Conservation (phyloP, 192 early-diverging fungal genomes). For the Coemansia sp. region DNA sequence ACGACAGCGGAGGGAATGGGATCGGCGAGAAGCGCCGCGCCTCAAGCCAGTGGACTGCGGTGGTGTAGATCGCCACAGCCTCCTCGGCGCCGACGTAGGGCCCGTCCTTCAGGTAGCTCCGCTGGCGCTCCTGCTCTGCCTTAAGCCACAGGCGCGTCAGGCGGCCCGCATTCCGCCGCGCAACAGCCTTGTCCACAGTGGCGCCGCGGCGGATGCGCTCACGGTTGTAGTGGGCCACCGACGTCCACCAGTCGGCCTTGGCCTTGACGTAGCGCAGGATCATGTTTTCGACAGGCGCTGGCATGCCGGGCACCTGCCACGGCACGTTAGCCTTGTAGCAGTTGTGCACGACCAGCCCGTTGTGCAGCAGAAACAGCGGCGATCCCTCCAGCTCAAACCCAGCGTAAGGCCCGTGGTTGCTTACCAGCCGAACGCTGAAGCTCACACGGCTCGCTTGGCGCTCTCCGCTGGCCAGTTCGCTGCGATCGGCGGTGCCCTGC, state of each 20-base stretch:
- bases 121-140: conserved; percentile 98
- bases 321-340: conserved; percentile 99
- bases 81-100: conserved; percentile 98
- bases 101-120: conserved; percentile 98
- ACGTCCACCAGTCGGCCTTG: conserved; percentile 99
- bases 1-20: conserved; percentile 98
- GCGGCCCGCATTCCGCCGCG: conserved; percentile 97
- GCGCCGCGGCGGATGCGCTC: conserved; percentile 98
- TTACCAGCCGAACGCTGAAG: conserved; percentile 9
- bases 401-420: conserved; percentile 19
- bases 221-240: conserved; percentile 96
- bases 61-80: conserved; percentile 96
- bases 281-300: conserved; percentile 98
- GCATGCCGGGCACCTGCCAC: conserved; percentile 98
- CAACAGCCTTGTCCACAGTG: conserved; percentile 98
- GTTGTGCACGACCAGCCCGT: conserved; percentile 42
- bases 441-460: not conserved
- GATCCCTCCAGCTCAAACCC: conserved; percentile 34
- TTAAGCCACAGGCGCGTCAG: conserved; percentile 98
- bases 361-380: conserved; percentile 34
- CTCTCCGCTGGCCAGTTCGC: too few species aligned
- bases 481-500: not conserved
- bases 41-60: conserved; percentile 97
- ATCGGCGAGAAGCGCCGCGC: conserved; percentile 97
- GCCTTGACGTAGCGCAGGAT: conserved; percentile 98